These are phyloP conservation scores for Piper longum DNA, from an alignment of 164 flowering plant genomes.

Conservation along the genomic window DNA sequence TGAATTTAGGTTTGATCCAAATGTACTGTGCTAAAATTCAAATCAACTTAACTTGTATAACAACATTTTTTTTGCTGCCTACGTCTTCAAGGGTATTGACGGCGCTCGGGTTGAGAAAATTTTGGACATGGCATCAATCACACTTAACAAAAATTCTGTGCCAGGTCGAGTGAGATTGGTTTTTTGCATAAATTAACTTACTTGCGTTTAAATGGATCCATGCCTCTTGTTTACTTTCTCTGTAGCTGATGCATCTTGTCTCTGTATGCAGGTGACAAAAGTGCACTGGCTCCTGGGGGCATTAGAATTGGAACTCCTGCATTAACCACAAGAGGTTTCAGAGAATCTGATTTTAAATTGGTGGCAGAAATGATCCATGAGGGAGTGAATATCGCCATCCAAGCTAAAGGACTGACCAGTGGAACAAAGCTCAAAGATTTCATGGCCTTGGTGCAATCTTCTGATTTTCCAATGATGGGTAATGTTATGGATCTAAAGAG, in stretches of 20 bases:
- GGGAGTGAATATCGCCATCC: slow-evolving; percentile 62
- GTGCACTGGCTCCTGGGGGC: slow-evolving; percentile 87
- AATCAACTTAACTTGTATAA: neutral
- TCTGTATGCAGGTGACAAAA: slow-evolving; percentile 50
- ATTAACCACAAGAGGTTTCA: slow-evolving; percentile 81
- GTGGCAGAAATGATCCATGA: slow-evolving; percentile 77
- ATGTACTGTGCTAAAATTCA: neutral
- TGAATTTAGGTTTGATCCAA: too few species aligned
- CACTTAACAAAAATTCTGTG: slow-evolving; percentile 89
- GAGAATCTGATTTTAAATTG: slow-evolving; percentile 52
- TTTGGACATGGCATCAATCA: slow-evolving; percentile 81
- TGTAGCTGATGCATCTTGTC: neutral
- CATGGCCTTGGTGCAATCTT: slow-evolving; percentile 42
- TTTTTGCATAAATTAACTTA: neutral
- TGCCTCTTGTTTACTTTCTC: neutral
- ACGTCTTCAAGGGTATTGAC: slow-evolving; percentile 43
- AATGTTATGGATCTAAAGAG: slow-evolving; percentile 35
- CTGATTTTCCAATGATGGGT: slow-evolving; percentile 44
- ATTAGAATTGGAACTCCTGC: slow-evolving; percentile 96
- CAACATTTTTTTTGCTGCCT: neutral
- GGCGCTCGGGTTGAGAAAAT: slow-evolving; percentile 92
- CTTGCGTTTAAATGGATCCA: neutral
- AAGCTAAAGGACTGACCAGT: slow-evolving; percentile 42
- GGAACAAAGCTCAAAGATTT: slow-evolving; percentile 86
- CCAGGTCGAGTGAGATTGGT: slow-evolving; percentile 37